phyloP scores from a whole-genome alignment of 768 basidiomycete genomes.

The Antrodiella citrinella region DNA sequence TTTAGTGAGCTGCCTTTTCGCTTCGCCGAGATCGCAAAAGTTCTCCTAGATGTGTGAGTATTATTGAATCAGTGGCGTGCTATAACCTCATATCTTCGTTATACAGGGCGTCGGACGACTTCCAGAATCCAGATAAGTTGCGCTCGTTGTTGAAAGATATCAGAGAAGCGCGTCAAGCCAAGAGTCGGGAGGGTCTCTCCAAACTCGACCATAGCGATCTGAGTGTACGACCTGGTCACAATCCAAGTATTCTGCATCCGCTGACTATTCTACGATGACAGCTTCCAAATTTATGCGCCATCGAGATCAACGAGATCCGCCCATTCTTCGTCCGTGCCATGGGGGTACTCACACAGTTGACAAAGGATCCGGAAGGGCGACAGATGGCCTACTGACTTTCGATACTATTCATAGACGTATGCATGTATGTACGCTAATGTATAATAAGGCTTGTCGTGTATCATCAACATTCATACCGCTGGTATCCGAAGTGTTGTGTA shows the following conservation, averaged over 20 bases:
- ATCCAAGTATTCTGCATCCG: neutral
- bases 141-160: constrained; percentile 85
- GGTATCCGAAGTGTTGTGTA: too few relatives aligned
- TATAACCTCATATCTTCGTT: too few relatives aligned
- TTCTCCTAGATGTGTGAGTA: constrained; percentile 88
- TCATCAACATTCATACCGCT: too few relatives aligned
- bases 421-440: constrained; percentile 2
- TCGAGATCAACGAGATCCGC: constrained; percentile 93
- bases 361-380: constrained; percentile 17
- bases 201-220: constrained; percentile 77
- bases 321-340: constrained; percentile 84
- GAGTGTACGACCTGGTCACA: constrained; percentile 40
- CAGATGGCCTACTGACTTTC: constrained; percentile 6
- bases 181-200: constrained; percentile 78
- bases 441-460: too few relatives aligned
- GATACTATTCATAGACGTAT: too few relatives aligned
- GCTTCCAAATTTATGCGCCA: constrained; percentile 79
- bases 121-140: constrained; percentile 77
- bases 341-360: constrained; percentile 59
- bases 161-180: constrained; percentile 93
- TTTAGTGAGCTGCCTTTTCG: constrained; percentile 83
- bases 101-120: constrained; percentile 83
- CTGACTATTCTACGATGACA: constrained; percentile 20
- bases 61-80: constrained; percentile 9
- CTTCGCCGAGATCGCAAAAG: constrained; percentile 85